Evolutionary conservation across 345 rosid species (phyloP).

Genomic region (Adansonia digitata): DNA sequence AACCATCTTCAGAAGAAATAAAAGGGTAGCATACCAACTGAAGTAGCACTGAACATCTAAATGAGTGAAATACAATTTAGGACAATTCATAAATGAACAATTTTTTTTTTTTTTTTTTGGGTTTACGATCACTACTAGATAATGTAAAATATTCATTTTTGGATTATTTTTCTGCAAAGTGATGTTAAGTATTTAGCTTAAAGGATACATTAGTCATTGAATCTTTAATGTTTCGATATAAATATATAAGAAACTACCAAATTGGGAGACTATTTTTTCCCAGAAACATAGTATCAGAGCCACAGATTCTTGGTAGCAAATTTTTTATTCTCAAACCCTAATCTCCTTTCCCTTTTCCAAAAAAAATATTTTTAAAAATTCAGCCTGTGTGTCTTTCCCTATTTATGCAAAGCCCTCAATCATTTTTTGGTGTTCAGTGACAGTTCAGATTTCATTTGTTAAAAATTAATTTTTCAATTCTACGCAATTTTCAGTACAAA

Average conservation of each 20-base stretch:
- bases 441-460: neutral
- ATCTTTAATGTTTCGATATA: neutral
- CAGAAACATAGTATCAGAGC: too few relatives aligned
- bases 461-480: neutral
- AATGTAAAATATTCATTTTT: neutral
- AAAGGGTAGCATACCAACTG: neutral
- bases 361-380: neutral
- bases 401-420: neutral
- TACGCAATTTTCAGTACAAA: neutral
- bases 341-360: neutral
- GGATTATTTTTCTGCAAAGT: neutral
- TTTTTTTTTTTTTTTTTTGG: too few relatives aligned
- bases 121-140: too few relatives aligned
- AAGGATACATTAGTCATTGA: neutral
- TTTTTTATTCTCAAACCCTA: too few relatives aligned
- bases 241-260: too few relatives aligned
- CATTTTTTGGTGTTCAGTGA: neutral
- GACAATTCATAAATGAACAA: neutral
- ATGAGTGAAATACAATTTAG: neutral
- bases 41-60: neutral
- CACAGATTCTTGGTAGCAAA: too few relatives aligned
- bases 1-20: neutral
- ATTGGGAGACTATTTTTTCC: too few relatives aligned
- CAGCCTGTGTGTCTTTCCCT: neutral
- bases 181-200: neutral